Evolutionary conservation across 2,329 filamentous ascomycete species (phyloP).

Genomic region (Fusarium pininemorale): DNA sequence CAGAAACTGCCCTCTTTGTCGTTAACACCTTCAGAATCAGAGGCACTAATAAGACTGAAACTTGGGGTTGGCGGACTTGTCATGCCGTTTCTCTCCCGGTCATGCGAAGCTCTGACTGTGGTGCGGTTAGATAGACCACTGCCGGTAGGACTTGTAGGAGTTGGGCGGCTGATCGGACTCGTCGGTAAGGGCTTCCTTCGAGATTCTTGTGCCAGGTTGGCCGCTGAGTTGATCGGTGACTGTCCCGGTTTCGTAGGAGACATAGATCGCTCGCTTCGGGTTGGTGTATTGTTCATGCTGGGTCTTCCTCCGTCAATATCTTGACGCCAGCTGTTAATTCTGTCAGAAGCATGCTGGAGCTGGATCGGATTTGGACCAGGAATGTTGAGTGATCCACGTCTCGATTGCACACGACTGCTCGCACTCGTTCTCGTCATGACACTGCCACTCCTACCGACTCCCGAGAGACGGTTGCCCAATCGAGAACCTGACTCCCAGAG

Average conservation of each 20-base stretch:
- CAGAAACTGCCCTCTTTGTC: slow-evolving; percentile 62
- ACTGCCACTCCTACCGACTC: slow-evolving; percentile 67
- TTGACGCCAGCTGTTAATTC: slow-evolving; percentile 90
- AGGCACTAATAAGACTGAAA: slow-evolving; percentile 58
- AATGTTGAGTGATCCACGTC: slow-evolving; percentile 63
- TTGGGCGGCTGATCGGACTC: slow-evolving; percentile 39
- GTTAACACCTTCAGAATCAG: slow-evolving; percentile 49
- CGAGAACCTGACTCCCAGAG: slow-evolving; percentile 81
- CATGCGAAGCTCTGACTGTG: slow-evolving; percentile 39
- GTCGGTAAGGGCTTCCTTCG: slow-evolving; percentile 56
- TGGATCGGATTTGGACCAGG: slow-evolving; percentile 41
- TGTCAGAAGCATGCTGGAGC: slow-evolving; percentile 64
- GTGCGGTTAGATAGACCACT: slow-evolving; percentile 43
- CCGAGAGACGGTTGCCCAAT: slow-evolving; percentile 75
- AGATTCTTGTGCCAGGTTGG: slow-evolving; percentile 57
- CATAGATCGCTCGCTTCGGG: slow-evolving; percentile 62
- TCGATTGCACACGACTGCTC: slow-evolving; percentile 58
- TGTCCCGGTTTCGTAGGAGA: slow-evolving; percentile 60
- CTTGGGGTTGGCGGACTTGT: slow-evolving; percentile 62
- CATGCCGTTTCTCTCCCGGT: slow-evolving; percentile 39
- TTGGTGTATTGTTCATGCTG: slow-evolving; percentile 51
- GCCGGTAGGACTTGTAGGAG: slow-evolving; percentile 52
- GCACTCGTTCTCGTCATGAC: slow-evolving; percentile 63
- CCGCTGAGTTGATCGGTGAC: slow-evolving; percentile 49
- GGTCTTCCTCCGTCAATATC: slow-evolving; percentile 59